Evolutionary conservation across 257 asterid species (phyloP).

Genomic region (Thymus quinquecostatus): DNA sequence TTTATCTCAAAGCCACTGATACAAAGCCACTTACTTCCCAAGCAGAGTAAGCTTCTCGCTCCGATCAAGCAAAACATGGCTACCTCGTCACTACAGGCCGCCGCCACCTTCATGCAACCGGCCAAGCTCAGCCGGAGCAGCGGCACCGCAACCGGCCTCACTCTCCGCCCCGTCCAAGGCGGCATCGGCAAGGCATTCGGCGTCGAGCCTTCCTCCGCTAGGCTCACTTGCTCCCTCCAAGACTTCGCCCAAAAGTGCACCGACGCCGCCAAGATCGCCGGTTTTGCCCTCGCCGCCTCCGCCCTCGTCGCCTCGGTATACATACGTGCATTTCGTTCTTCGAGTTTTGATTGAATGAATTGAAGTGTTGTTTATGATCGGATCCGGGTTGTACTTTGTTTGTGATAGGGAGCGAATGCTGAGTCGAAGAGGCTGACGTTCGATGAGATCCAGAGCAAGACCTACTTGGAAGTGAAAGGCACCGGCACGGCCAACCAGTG

Average conservation of each 20-base stretch:
- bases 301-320: slow-evolving; percentile 88
- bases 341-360: neutral
- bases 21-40: neutral
- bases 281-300: slow-evolving; percentile 96
- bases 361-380: too few relatives aligned
- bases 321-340: neutral
- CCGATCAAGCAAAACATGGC: slow-evolving; percentile 55
- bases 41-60: neutral
- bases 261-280: slow-evolving; percentile 95
- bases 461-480: slow-evolving; percentile 92
- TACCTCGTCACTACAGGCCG: slow-evolving; percentile 77
- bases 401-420: slow-evolving; percentile 79
- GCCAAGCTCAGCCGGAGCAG: slow-evolving; percentile 61
- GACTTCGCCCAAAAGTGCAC: slow-evolving; percentile 80
- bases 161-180: slow-evolving; percentile 59
- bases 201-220: slow-evolving; percentile 49
- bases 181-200: slow-evolving; percentile 65
- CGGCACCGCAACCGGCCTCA: slow-evolving; percentile 40
- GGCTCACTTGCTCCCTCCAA: slow-evolving; percentile 81
- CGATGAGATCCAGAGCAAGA: slow-evolving; percentile 93
- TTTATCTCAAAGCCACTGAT: slow-evolving; percentile 50
- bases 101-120: slow-evolving; percentile 91
- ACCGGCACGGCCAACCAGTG: slow-evolving; percentile 97
- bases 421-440: slow-evolving; percentile 88
- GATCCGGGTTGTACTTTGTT: too few relatives aligned